Conservation (phyloP, 169 alveolate genomes). For the Neospora caninum region DNA sequence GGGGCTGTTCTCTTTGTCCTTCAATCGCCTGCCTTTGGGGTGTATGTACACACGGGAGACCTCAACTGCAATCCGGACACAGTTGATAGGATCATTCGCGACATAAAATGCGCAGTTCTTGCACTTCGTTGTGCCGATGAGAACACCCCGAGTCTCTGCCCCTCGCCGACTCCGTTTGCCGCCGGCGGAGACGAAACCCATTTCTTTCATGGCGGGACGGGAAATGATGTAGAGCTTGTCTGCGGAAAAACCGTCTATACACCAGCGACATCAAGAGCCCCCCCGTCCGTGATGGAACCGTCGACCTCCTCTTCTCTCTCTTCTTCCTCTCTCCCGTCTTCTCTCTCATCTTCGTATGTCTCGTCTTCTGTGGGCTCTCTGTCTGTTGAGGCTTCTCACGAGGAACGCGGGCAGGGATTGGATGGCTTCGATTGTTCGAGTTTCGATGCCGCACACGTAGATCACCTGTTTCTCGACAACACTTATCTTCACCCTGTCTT, state of each 20-base stretch:
- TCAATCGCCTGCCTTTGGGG: constrained; percentile 36
- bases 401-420: no score
- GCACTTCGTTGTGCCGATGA: neutral
- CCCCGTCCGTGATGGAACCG: neutral
- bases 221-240: neutral
- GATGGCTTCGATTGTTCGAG: no score
- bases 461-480: constrained; percentile 28
- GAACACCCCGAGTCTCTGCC: neutral
- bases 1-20: neutral
- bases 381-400: no score
- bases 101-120: neutral
- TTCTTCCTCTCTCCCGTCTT: neutral
- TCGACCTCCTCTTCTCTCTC: neutral
- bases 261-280: neutral
- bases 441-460: neutral
- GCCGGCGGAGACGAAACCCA: neutral
- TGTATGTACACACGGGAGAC: constrained; percentile 36
- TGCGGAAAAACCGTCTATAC: neutral
- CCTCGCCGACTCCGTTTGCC: neutral
- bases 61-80: neutral
- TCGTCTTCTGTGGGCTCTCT: neutral
- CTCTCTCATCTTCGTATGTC: neutral
- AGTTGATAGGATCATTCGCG: neutral
- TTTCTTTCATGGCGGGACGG: neutral
- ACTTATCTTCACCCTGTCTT: constrained; percentile 17